Conservation (phyloP, 257 asterid genomes). For the Prunella vulgaris region DNA sequence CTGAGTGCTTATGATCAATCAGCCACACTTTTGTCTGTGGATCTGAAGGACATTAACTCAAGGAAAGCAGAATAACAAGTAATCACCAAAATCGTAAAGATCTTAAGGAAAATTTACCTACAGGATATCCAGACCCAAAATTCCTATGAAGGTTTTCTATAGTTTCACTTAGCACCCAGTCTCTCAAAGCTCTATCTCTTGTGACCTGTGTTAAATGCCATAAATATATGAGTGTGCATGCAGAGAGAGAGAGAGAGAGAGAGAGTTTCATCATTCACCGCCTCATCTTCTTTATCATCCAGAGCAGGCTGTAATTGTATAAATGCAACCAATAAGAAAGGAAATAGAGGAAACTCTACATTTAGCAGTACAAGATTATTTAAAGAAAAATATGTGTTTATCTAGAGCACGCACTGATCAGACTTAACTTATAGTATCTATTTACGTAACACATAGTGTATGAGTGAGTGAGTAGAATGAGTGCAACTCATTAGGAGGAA, state of each 20-base stretch:
- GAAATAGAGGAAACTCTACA: not conserved
- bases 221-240: too few relatives aligned
- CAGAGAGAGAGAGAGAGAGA: too few relatives aligned
- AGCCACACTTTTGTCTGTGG: slow-evolving; percentile 95
- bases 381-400: not conserved
- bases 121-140: slow-evolving; percentile 97
- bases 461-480: not conserved
- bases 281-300: slow-evolving; percentile 67
- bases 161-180: slow-evolving; percentile 81
- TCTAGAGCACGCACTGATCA: not conserved
- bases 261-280: slow-evolving; percentile 53
- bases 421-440: not conserved
- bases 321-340: slow-evolving; percentile 17
- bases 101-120: slow-evolving; percentile 45
- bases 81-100: slow-evolving; percentile 12
- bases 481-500: slow-evolving; percentile 6
- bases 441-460: not conserved
- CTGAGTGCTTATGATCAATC: slow-evolving; percentile 67
- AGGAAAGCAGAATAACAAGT: not conserved
- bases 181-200: slow-evolving; percentile 81
- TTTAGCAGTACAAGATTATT: not conserved
- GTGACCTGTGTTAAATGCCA: slow-evolving; percentile 52
- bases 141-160: slow-evolving; percentile 59
- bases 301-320: slow-evolving; percentile 55
- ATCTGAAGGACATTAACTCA: slow-evolving; percentile 36